phyloP scores from a whole-genome alignment of 2,329 filamentous ascomycete genomes.

The Epichloe aotearoae region DNA sequence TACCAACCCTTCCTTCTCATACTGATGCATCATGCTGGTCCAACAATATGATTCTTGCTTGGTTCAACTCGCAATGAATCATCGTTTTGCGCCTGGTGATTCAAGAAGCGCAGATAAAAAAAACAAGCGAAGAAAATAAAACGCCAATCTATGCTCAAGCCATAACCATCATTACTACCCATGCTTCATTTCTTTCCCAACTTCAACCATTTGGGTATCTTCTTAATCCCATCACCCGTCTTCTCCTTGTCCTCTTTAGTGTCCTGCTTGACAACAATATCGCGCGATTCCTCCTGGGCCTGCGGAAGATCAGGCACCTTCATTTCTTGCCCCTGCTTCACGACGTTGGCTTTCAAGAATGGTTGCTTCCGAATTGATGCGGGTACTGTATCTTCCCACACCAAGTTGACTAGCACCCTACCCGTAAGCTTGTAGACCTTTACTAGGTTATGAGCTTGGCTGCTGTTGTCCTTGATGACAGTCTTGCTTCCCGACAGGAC shows the following conservation, averaged over 20 bases:
- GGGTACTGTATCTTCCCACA: slow-evolving; percentile 57
- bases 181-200: slow-evolving; percentile 51
- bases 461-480: slow-evolving; percentile 32
- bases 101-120: too few species aligned
- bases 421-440: slow-evolving; percentile 56
- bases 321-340: slow-evolving; percentile 51
- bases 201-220: slow-evolving; percentile 59
- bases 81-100: neutral
- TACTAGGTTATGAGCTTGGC: slow-evolving; percentile 47
- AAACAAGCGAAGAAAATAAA: neutral
- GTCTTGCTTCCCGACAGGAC: slow-evolving; percentile 45
- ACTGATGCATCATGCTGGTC: neutral
- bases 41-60: too few species aligned
- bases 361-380: slow-evolving; percentile 37
- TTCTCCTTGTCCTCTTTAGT: slow-evolving; percentile 23
- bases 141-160: slow-evolving; percentile 1
- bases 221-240: slow-evolving; percentile 28
- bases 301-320: slow-evolving; percentile 45
- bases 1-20: slow-evolving; percentile 2
- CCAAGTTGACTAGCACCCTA: slow-evolving; percentile 60
- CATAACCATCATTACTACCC: neutral
- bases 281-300: slow-evolving; percentile 26
- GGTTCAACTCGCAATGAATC: neutral
- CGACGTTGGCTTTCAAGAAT: slow-evolving; percentile 45
- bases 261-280: slow-evolving; percentile 10